A percentile compares a stretch with the other conserved stretches of the same genome.
These are phyloP conservation scores for Curvularia verruculosa DNA, from an alignment of 2,329 filamentous ascomycete species.

Conservation along the genomic window DNA sequence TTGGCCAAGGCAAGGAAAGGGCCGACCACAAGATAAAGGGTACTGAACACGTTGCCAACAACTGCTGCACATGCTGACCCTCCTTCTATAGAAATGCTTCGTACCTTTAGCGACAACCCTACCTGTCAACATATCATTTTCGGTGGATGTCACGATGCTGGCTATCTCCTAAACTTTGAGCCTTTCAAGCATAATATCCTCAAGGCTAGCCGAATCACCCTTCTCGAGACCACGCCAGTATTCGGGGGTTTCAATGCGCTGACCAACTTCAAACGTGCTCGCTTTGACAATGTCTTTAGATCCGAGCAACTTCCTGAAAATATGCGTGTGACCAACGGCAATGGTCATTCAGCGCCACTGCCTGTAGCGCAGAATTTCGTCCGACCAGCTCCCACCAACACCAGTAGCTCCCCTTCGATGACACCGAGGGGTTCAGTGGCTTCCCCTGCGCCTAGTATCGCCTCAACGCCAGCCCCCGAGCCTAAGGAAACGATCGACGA, in stretches of 20 bases:
- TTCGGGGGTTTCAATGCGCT: constrained; percentile 51
- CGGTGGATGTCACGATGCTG: constrained; percentile 56
- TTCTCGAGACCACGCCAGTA: constrained; percentile 54
- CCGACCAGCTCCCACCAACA: constrained; percentile 22
- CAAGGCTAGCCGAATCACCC: constrained; percentile 50
- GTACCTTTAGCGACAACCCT: constrained; percentile 54
- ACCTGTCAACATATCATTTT: constrained; percentile 58
- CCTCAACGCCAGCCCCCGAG: constrained; percentile 23
- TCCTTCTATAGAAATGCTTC: constrained; percentile 49
- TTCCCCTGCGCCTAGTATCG: constrained; percentile 29
- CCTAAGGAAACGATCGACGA: constrained; percentile 23
- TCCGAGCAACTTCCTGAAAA: constrained; percentile 49
- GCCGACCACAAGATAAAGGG: constrained; percentile 56
- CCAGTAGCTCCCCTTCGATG: constrained; percentile 19
- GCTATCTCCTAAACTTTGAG: constrained; percentile 54
- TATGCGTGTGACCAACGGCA: constrained; percentile 9
- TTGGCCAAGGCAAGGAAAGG: constrained; percentile 55
- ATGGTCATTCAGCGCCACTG: constrained; percentile 8
- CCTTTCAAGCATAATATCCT: constrained; percentile 52
- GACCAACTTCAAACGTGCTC: constrained; percentile 47
- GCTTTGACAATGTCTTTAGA: constrained; percentile 53
- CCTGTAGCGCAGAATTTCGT: constrained; percentile 19
- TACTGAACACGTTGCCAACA: constrained; percentile 13
- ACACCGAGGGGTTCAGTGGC: constrained; percentile 19
- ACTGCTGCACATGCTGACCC: constrained; percentile 11